phyloP scores from a whole-genome alignment of 257 asterid species.

The Solanum clarkiae region DNA sequence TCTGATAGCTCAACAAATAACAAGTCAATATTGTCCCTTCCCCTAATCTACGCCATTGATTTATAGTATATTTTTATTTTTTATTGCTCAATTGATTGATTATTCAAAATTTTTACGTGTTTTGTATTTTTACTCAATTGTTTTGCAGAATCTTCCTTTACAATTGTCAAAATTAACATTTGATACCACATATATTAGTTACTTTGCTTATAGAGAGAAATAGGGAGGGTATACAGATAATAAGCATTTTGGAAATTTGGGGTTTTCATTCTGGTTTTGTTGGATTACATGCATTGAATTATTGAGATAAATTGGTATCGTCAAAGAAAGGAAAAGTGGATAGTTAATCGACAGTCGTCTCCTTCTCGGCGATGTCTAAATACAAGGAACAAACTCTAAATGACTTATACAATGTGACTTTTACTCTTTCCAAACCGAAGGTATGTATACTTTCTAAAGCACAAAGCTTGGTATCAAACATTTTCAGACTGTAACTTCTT shows the following conservation, averaged over 20 bases:
- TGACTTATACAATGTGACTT: too few relatives aligned
- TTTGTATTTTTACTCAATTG: too few relatives aligned
- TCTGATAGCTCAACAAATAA: too few relatives aligned
- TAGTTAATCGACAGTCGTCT: conserved; percentile 29
- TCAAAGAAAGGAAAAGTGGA: neutral
- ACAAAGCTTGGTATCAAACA: too few relatives aligned
- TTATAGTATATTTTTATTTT: neutral
- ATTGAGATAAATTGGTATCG: neutral
- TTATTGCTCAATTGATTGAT: too few relatives aligned
- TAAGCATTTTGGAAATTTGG: neutral
- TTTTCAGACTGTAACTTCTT: too few relatives aligned
- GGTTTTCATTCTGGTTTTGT: neutral
- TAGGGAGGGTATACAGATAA: neutral
- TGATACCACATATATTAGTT: neutral
- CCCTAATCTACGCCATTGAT: neutral
- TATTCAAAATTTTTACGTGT: too few relatives aligned
- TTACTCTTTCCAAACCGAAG: too few relatives aligned
- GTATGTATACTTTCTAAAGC: too few relatives aligned
- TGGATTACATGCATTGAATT: neutral
- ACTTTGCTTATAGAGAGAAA: neutral
- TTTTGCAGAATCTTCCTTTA: neutral
- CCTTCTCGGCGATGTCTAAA: conserved; percentile 8
- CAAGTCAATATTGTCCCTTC: neutral
- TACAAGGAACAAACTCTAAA: too few relatives aligned
- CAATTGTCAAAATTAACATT: neutral